These are phyloP conservation scores for Hygrophoropsis aurantiaca DNA, from an alignment of 768 basidiomycete genomes.

Conservation along the genomic window DNA sequence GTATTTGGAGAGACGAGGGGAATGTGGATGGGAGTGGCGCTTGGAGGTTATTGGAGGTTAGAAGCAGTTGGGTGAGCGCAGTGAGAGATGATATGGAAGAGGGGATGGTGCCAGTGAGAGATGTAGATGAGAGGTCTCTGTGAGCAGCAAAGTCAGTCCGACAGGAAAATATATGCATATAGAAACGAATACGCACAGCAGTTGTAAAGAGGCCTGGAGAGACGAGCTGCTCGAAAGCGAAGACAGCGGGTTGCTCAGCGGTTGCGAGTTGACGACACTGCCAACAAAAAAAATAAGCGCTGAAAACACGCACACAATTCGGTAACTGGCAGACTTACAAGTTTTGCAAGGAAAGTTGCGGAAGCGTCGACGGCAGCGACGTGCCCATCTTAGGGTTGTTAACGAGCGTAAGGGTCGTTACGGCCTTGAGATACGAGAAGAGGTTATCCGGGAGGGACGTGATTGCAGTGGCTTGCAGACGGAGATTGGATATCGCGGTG, in stretches of 20 bases:
- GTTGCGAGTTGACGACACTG: constrained; percentile 39
- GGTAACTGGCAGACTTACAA: constrained; percentile 30
- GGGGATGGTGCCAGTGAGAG: constrained; percentile 39
- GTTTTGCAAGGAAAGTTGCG: constrained; percentile 33
- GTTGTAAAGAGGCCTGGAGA: constrained; percentile 31
- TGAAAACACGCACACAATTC: not conserved
- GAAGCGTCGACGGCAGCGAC: constrained; percentile 36
- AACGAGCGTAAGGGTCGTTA: constrained; percentile 38
- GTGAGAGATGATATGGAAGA: constrained; percentile 30
- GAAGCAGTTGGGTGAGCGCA: constrained; percentile 36
- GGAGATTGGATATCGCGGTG: constrained; percentile 37
- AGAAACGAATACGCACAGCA: constrained; percentile 26
- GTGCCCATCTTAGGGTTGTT: constrained; percentile 41
- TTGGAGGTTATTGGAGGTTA: constrained; percentile 37
- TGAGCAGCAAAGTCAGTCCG: not conserved
- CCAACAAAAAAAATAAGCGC: too few relatives aligned
- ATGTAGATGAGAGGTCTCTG: constrained; percentile 40
- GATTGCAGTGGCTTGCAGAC: constrained; percentile 42
- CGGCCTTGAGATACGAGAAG: constrained; percentile 31
- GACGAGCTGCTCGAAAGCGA: constrained; percentile 29
- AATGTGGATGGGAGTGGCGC: constrained; percentile 33
- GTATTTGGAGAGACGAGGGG: constrained; percentile 33
- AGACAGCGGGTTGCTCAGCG: constrained; percentile 31
- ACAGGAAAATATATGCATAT: not conserved
- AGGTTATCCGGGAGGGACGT: constrained; percentile 32